Conservation (phyloP, 208 protist genomes). For the Acanthamoeba royreba region DNA sequence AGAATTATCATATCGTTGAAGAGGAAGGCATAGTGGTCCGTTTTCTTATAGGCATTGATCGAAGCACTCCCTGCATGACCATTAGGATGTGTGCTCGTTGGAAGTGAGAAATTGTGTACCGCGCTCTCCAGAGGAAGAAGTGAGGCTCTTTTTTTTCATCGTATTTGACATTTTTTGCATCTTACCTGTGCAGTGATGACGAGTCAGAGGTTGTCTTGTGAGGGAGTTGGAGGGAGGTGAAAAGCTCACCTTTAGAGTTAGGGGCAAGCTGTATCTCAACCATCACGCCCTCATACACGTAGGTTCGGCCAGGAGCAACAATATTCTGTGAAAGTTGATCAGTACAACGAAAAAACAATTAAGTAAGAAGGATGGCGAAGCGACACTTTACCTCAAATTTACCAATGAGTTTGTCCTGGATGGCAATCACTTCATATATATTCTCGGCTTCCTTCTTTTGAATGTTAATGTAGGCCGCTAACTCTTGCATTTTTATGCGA, state of each 20-base stretch:
- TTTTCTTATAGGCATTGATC: background rate
- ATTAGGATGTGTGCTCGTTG: background rate
- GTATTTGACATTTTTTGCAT: background rate
- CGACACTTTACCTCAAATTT: slow-evolving; percentile 35
- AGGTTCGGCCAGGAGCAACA: background rate
- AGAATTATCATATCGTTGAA: background rate
- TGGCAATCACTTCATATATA: slow-evolving; percentile 63
- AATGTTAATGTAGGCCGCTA: slow-evolving; percentile 66
- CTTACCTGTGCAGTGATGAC: too few species aligned
- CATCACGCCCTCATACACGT: background rate
- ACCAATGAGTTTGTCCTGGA: slow-evolving; percentile 60
- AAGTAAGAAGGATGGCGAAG: background rate
- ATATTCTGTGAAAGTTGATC: background rate
- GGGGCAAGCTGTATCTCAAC: background rate
- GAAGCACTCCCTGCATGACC: background rate
- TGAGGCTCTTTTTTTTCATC: background rate
- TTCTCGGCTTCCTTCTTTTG: slow-evolving; percentile 73
- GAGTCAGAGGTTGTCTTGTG: too few species aligned
- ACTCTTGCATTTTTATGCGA: slow-evolving; percentile 62
- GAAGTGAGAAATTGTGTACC: background rate
- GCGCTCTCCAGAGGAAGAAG: background rate
- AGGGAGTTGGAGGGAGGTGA: too few species aligned
- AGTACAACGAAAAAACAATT: background rate
- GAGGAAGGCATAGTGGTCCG: background rate
- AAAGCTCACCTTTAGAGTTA: background rate